Conservation (phyloP, 78 protist species). For the Bodo saltans region DNA sequence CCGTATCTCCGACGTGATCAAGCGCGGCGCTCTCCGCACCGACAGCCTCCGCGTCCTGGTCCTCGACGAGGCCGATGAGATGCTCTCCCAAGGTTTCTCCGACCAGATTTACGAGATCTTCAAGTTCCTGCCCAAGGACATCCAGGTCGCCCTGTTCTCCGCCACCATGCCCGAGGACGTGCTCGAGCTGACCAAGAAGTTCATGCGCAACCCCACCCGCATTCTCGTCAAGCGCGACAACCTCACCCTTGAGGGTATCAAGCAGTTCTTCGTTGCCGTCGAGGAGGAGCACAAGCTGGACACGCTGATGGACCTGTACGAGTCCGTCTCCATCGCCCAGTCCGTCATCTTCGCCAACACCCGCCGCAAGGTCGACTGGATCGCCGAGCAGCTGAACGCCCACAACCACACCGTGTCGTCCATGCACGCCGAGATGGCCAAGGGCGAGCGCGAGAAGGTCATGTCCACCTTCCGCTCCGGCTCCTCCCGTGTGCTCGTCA, state of each 20-base stretch:
- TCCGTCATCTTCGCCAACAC: slow-evolving; percentile 76
- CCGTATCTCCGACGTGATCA: slow-evolving; percentile 31
- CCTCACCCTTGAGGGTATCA: slow-evolving; percentile 71
- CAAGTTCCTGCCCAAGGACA: slow-evolving; percentile 20
- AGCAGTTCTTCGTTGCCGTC: slow-evolving; percentile 66
- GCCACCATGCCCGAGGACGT: slow-evolving; percentile 66
- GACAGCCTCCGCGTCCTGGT: slow-evolving; percentile 57
- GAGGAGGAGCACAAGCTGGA: slow-evolving; percentile 47
- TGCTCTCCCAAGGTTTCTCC: slow-evolving; percentile 39
- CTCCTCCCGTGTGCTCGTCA: slow-evolving; percentile 48
- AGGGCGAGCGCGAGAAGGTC: slow-evolving; percentile 33
- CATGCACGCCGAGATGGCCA: slow-evolving; percentile 52
- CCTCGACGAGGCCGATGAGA: slow-evolving; percentile 77
- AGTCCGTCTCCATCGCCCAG: slow-evolving; percentile 65
- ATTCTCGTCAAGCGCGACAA: slow-evolving; percentile 58
- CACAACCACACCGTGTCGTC: slow-evolving; percentile 21
- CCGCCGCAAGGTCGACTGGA: slow-evolving; percentile 44
- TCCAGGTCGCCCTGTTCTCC: slow-evolving; percentile 56
- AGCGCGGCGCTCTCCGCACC: slow-evolving; percentile 13
- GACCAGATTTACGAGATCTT: slow-evolving; percentile 47
- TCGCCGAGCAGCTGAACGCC: slow-evolving; percentile 8
- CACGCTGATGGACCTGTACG: slow-evolving; percentile 66
- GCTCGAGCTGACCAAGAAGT: neutral
- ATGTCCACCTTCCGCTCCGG: slow-evolving; percentile 46
- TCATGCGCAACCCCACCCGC: slow-evolving; percentile 53